Conservation (phyloP, 2,329 filamentous ascomycete species). For the Colletotrichum sublineola region DNA sequence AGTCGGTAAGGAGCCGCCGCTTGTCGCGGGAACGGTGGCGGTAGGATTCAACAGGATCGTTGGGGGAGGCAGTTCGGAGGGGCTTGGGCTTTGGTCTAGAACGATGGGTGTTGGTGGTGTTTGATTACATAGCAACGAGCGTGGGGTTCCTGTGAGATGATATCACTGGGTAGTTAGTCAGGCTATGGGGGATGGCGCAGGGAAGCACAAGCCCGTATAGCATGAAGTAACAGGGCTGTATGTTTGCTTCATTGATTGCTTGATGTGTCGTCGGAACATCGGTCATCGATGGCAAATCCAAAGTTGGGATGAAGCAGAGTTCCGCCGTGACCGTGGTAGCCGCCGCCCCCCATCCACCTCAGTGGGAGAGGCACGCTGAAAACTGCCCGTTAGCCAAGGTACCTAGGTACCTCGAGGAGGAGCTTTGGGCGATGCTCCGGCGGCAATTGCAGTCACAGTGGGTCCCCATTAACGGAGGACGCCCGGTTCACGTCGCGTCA, state of each 20-base stretch:
- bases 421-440: background rate
- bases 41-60: slow-evolving; percentile 19
- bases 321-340: too few species aligned
- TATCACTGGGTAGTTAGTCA: background rate
- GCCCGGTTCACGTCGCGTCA: slow-evolving; percentile 37
- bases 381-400: background rate
- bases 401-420: too few species aligned
- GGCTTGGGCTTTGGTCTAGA: background rate
- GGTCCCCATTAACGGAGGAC: slow-evolving; percentile 28
- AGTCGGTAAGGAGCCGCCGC: slow-evolving; percentile 16
- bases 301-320: slow-evolving; percentile 4
- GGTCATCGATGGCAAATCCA: background rate
- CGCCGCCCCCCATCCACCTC: too few species aligned
- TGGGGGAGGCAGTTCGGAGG: background rate
- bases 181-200: too few species aligned
- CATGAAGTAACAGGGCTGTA: background rate
- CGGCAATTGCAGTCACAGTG: slow-evolving; percentile 19
- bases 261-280: background rate
- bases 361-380: too few species aligned
- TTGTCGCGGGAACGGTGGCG: slow-evolving; percentile 20
- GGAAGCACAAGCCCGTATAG: background rate
- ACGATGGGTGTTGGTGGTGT: background rate
- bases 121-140: background rate
- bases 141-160: background rate
- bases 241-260: background rate